These are phyloP conservation scores for Aspergillus nomiae DNA, from an alignment of 2,329 filamentous ascomycete genomes.

Conservation along the genomic window DNA sequence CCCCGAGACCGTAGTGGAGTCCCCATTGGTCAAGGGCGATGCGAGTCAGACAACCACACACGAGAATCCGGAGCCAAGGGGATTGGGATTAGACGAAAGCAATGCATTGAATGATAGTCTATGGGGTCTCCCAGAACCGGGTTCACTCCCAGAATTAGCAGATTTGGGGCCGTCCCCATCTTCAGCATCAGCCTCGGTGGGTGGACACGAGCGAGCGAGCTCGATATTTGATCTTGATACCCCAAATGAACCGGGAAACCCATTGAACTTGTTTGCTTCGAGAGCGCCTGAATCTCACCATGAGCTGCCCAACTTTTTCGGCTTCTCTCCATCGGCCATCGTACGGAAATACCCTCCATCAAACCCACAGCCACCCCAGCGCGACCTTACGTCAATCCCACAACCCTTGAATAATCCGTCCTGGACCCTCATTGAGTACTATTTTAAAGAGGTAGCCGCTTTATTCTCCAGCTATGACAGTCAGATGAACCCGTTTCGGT, in stretches of 20 bases:
- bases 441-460: conserved; percentile 64
- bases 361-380: conserved; percentile 21
- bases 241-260: conserved; percentile 23
- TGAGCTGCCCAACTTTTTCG: conserved; percentile 20
- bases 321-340: conserved; percentile 36
- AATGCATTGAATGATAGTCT: conserved; percentile 31
- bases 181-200: conserved; percentile 17
- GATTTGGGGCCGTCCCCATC: conserved; percentile 32
- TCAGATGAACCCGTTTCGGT: conserved; percentile 62
- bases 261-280: conserved; percentile 29
- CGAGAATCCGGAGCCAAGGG: conserved; percentile 3
- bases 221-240: conserved; percentile 22
- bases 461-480: conserved; percentile 68
- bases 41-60: conserved; percentile 4
- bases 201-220: conserved; percentile 14
- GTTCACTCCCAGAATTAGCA: conserved; percentile 34
- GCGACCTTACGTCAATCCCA: conserved; percentile 38
- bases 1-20: conserved; percentile 8
- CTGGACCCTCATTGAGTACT: conserved; percentile 63
- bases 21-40: conserved; percentile 14
- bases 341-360: conserved; percentile 36
- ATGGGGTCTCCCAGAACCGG: conserved; percentile 33
- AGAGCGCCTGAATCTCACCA: conserved; percentile 24
- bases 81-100: conserved; percentile 20
- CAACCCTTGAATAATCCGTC: conserved; percentile 50